phyloP scores from a whole-genome alignment of 2,329 filamentous ascomycete species.

The Aspergillus fischeri region DNA sequence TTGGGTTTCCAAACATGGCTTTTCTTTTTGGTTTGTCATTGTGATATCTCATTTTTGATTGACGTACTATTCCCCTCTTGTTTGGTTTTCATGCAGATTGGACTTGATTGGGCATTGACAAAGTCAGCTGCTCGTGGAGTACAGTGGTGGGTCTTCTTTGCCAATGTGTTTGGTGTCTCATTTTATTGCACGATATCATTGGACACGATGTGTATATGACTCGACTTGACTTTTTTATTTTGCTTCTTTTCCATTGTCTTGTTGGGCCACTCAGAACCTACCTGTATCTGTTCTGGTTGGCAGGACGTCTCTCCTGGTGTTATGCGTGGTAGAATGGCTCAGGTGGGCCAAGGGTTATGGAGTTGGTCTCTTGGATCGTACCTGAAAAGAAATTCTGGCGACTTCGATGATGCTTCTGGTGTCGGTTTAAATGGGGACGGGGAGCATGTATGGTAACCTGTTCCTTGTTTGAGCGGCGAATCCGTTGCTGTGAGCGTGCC shows the following conservation, averaged over 20 bases:
- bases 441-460: not conserved
- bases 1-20: conserved; percentile 3
- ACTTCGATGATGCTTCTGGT: not conserved
- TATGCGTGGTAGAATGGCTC: not conserved
- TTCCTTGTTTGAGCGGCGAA: not conserved
- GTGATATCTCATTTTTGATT: conserved; percentile 12
- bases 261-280: not conserved
- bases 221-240: not conserved
- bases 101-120: not conserved
- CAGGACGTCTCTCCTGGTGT: too few relatives aligned
- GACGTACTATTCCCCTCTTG: conserved; percentile 11
- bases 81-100: not conserved
- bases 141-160: not conserved
- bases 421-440: not conserved
- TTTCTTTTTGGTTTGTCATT: conserved; percentile 4
- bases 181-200: not conserved
- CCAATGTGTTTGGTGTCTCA: not conserved
- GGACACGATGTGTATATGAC: not conserved
- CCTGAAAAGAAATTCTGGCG: not conserved
- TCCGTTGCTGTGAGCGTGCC: not conserved
- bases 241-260: conserved; percentile 3
- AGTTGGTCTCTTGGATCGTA: not conserved
- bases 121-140: not conserved
- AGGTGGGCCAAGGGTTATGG: conserved; percentile 1
- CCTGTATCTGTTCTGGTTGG: not conserved